Evolutionary conservation across 2,329 filamentous ascomycete genomes (phyloP).

Genomic region (Ophiocordyceps camponoti-leonardi): DNA sequence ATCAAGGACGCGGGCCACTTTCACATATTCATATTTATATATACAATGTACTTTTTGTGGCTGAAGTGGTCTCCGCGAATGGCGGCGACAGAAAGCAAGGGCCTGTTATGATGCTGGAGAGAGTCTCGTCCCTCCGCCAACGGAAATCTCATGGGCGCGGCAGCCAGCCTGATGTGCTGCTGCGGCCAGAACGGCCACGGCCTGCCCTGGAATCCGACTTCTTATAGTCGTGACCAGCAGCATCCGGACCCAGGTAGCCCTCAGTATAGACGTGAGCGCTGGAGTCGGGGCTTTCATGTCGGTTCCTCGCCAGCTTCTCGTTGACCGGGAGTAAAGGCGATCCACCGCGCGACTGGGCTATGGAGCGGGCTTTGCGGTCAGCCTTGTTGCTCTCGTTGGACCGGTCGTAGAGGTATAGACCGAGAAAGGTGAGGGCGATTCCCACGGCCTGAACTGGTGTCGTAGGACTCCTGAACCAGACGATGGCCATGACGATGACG

Average conservation of each 20-base stretch:
- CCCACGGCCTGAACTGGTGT: slow-evolving; percentile 69
- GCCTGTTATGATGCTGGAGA: background rate
- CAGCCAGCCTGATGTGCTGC: slow-evolving; percentile 19
- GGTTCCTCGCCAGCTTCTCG: slow-evolving; percentile 14
- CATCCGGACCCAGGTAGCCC: slow-evolving; percentile 21
- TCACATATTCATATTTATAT: background rate
- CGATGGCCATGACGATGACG: slow-evolving; percentile 82
- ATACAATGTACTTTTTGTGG: background rate
- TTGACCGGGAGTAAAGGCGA: slow-evolving; percentile 49
- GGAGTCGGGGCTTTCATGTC: slow-evolving; percentile 2
- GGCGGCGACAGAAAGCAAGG: background rate
- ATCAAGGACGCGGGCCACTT: background rate
- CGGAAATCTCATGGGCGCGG: background rate
- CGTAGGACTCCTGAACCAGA: slow-evolving; percentile 90
- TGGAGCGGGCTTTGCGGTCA: slow-evolving; percentile 60
- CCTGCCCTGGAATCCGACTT: slow-evolving; percentile 33
- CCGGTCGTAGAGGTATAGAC: slow-evolving; percentile 89
- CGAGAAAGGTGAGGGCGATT: slow-evolving; percentile 77
- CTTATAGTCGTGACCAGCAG: slow-evolving; percentile 30
- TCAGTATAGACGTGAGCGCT: slow-evolving; percentile 25
- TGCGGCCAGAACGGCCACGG: slow-evolving; percentile 21
- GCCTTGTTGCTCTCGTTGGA: slow-evolving; percentile 78
- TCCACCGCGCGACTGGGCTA: slow-evolving; percentile 21
- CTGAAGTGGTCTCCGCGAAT: background rate
- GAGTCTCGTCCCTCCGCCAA: background rate